phyloP scores from a whole-genome alignment of 177 flowering plant species.

The Vitis hybrid region DNA sequence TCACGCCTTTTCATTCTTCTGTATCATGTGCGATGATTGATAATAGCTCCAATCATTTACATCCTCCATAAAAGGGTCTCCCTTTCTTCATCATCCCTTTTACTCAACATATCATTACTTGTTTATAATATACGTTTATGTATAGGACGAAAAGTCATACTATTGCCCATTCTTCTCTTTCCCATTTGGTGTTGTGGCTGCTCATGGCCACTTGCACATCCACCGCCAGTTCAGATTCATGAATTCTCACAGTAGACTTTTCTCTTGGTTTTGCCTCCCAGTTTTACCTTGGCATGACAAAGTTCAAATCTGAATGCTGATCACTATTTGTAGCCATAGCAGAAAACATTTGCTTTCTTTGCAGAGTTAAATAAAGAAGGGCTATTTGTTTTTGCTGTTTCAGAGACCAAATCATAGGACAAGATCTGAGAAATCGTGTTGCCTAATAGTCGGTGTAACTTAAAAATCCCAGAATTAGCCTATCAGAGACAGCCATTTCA shows the following conservation, averaged over 20 bases:
- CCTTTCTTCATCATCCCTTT: not conserved
- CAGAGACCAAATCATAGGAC: too few relatives aligned
- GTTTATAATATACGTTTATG: too few relatives aligned
- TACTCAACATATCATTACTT: not conserved
- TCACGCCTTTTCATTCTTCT: not conserved
- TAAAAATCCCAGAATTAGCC: too few relatives aligned
- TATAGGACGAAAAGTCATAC: not conserved
- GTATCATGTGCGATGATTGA: not conserved
- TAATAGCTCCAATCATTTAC: not conserved
- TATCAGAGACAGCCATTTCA: too few relatives aligned
- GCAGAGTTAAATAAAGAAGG: too few relatives aligned
- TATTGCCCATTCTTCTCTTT: not conserved
- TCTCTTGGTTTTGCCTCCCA: not conserved
- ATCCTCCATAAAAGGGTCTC: not conserved
- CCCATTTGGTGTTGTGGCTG: not conserved
- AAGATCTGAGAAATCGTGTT: too few relatives aligned
- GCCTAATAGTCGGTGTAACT: too few relatives aligned
- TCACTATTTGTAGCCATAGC: too few relatives aligned
- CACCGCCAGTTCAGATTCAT: not conserved
- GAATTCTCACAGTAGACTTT: not conserved
- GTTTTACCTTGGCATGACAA: too few relatives aligned
- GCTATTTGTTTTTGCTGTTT: too few relatives aligned
- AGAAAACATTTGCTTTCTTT: too few relatives aligned
- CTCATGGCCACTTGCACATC: not conserved
- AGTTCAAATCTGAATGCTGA: not conserved